Evolutionary conservation across 441 rosid species (phyloP).

Genomic region (Rhodomyrtus psidioides): DNA sequence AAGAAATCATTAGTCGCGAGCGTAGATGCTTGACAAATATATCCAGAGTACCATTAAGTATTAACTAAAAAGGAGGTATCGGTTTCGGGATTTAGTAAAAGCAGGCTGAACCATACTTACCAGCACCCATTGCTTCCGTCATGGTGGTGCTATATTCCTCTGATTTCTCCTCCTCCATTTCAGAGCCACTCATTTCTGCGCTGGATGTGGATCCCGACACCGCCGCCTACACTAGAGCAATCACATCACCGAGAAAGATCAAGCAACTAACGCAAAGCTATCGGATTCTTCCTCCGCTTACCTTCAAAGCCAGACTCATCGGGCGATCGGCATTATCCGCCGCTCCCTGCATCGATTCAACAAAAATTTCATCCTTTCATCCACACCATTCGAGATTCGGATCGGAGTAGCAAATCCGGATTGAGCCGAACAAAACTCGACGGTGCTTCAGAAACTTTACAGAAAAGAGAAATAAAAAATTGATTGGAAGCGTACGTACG

Average conservation of each 20-base stretch:
- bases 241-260: neutral
- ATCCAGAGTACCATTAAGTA: neutral
- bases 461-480: neutral
- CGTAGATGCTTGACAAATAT: neutral
- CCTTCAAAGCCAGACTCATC: constrained; percentile 37
- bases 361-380: neutral
- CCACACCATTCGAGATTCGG: neutral
- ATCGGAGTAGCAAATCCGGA: neutral
- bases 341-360: constrained; percentile 27
- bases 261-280: neutral
- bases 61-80: neutral
- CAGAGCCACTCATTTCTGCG: constrained; percentile 37
- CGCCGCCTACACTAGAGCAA: constrained; percentile 49
- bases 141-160: constrained; percentile 71
- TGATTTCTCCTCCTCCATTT: constrained; percentile 59
- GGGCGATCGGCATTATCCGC: constrained; percentile 20
- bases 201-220: constrained; percentile 60
- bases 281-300: constrained; percentile 5
- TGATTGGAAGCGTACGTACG: neutral
- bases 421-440: neutral
- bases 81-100: neutral
- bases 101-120: constrained; percentile 22
- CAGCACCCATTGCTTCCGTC: constrained; percentile 99
- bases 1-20: constrained; percentile 3
- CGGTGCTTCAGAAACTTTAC: neutral